Percentiles rank a stretch among this genome's conserved stretches.
Evolutionary conservation across 129 eudicot genomes (phyloP).

Genomic region (Ambrosia artemisiifolia): DNA sequence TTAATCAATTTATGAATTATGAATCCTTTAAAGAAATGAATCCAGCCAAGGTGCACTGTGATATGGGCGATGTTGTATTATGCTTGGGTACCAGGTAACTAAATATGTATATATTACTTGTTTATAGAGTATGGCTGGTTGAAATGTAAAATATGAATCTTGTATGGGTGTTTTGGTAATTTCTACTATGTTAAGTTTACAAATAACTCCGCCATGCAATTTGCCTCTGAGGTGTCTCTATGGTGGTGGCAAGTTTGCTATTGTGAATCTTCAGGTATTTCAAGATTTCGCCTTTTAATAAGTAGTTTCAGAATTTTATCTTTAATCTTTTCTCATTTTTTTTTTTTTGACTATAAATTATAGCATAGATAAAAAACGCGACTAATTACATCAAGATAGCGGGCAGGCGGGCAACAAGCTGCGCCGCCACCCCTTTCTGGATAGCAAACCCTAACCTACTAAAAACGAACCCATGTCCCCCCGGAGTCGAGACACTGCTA

Average conservation of each 20-base stretch:
- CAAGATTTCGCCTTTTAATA: constrained; percentile 1
- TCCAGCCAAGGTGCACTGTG: constrained; percentile 80
- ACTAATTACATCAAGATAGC: no score
- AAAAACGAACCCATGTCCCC: no score
- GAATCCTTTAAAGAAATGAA: constrained; percentile 55
- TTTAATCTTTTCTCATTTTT: constrained; percentile 1
- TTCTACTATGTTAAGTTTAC: constrained; percentile 25
- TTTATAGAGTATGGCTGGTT: constrained; percentile 8
- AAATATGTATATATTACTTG: constrained; percentile 13
- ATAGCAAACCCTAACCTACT: no score
- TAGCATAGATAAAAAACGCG: no score
- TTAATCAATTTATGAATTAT: neutral
- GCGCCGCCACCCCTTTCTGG: no score
- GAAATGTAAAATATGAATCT: neutral
- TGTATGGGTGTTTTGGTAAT: constrained; percentile 11
- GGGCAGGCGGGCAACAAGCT: no score
- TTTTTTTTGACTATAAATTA: no score
- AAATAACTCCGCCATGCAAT: no score
- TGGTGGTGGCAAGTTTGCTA: constrained; percentile 74
- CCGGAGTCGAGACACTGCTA: no score
- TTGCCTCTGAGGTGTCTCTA: constrained; percentile 73
- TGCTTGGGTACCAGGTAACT: constrained; percentile 80
- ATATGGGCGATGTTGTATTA: constrained; percentile 73
- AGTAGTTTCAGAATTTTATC: neutral
- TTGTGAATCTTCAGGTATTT: constrained; percentile 82